phyloP scores from a whole-genome alignment of 352 stramenopile species.

The Phytophthora brassicae region DNA sequence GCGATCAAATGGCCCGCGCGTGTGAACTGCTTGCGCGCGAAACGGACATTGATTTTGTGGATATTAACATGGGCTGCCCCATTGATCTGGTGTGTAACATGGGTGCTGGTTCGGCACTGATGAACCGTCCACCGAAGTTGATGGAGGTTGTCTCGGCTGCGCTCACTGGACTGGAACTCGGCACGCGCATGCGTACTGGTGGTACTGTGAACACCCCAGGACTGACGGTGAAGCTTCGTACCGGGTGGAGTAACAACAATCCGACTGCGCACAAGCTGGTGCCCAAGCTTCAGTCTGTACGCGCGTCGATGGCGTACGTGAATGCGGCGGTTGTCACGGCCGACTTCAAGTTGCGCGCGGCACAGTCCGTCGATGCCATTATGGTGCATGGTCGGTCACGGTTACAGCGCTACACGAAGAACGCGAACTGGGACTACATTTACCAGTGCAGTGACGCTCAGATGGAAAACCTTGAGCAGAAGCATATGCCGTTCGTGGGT shows the following conservation, averaged over 20 bases:
- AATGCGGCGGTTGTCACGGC: constrained; percentile 74
- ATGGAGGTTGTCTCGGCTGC: constrained; percentile 89
- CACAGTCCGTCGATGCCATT: constrained; percentile 73
- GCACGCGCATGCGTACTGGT: constrained; percentile 37
- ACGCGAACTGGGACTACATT: constrained; percentile 99
- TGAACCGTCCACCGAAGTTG: constrained; percentile 92
- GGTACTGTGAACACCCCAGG: constrained; percentile 43
- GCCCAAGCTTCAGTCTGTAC: constrained; percentile 84
- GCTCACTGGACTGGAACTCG: constrained; percentile 81
- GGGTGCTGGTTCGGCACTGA: constrained; percentile 92
- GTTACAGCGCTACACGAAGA: constrained; percentile 97
- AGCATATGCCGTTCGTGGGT: constrained; percentile 91
- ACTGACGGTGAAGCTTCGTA: constrained; percentile 98
- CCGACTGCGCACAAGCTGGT: constrained; percentile 94
- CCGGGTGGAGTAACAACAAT: constrained; percentile 96
- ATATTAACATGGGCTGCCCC: constrained; percentile 99
- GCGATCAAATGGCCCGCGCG: constrained; percentile 93
- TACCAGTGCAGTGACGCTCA: constrained; percentile 80
- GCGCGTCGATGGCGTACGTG: constrained; percentile 65
- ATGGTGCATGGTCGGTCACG: constrained; percentile 96
- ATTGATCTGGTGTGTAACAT: constrained; percentile 94
- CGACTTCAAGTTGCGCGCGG: constrained; percentile 69
- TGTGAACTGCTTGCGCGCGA: constrained; percentile 94
- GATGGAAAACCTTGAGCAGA: constrained; percentile 22
- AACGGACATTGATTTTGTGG: constrained; percentile 96